Conservation (phyloP, 169 alveolate species). For the Cryptosporidium sp. region DNA sequence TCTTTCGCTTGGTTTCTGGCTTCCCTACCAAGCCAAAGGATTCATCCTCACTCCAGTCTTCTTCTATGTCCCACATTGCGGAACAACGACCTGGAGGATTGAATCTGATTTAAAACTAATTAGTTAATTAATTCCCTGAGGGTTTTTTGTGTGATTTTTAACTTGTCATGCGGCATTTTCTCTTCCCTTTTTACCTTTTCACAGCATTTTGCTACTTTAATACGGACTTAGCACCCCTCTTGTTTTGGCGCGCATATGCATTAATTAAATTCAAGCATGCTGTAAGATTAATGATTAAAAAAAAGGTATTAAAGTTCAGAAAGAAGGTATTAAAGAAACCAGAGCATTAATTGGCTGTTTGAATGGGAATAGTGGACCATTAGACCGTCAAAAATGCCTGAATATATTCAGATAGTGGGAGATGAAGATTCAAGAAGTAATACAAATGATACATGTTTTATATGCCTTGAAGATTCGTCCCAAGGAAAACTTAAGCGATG, state of each 20-base stretch:
- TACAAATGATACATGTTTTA: constrained; percentile 42
- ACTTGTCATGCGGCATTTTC: constrained; percentile 22
- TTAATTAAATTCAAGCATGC: background rate
- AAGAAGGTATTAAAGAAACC: background rate
- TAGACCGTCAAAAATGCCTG: constrained; percentile 16
- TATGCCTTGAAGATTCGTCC: constrained; percentile 61
- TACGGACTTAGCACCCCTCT: constrained; percentile 43
- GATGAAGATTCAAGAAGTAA: constrained; percentile 28
- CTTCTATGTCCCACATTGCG: constrained; percentile 54
- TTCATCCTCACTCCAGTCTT: constrained; percentile 74
- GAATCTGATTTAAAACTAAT: background rate
- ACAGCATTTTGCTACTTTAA: constrained; percentile 2
- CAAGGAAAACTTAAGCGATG: constrained; percentile 26
- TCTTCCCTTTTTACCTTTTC: background rate
- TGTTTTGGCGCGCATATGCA: constrained; percentile 22
- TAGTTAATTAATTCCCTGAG: background rate
- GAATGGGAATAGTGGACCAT: background rate
- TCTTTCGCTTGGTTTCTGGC: constrained; percentile 11
- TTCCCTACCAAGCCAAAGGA: background rate
- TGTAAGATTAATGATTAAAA: background rate
- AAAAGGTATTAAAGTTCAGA: background rate
- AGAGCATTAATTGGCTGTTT: background rate
- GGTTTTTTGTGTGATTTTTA: constrained; percentile 22
- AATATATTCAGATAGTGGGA: constrained; percentile 2
- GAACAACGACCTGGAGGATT: background rate